Evolutionary conservation across 2,329 filamentous ascomycete species (phyloP), one percentile per base, ranked within the genome.

Genomic region (Stachybotrys chartarum): DNA sequence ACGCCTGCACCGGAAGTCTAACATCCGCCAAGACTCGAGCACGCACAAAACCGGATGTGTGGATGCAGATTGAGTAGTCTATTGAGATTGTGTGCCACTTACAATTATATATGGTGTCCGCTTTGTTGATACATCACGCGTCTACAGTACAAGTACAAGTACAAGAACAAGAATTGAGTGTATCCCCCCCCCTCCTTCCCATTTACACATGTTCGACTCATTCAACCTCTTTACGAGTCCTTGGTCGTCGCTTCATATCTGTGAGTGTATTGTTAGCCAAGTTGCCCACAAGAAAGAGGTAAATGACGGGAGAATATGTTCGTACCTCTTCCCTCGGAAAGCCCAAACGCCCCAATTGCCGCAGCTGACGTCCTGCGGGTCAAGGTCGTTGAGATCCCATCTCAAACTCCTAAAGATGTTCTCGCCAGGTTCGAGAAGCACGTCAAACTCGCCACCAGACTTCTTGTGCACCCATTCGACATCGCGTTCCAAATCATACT

Each of bases 291-390:
- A 3, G 11, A 31, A 30, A 10, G 39, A 31, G 45, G 49, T 14
- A 32, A 30, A 18, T 50, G 81, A 63, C n/a, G 7, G 54, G 48
- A 24, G n/a, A 49, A 44, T 30, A 55, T 10, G 5, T 10, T 5
- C 83, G 64, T 82, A 97, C 84, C 93, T 88, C 84, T 99, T 99
- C 64, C 94, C 94, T 74, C 94, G 84, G 78, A 99, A 99, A 14
- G 88, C 91, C 91, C 95, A 99, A 2, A 96, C 78, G 11, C 94
- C 94, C 91, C 91, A 99, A 72, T 99, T 99, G 55, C 94, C 93
- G 66, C 91, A 95, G 64, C 87, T 96, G 59, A 97, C 79, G 71
- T 97, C 94, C 68, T 95, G 90, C 7, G 93, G 92, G 69, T 97
- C 94, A 60, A 94, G 76, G 67, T 99, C 95, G 67, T 99, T 97